Conservation (phyloP, 768 basidiomycete genomes). For the Baorangia bicolor region DNA sequence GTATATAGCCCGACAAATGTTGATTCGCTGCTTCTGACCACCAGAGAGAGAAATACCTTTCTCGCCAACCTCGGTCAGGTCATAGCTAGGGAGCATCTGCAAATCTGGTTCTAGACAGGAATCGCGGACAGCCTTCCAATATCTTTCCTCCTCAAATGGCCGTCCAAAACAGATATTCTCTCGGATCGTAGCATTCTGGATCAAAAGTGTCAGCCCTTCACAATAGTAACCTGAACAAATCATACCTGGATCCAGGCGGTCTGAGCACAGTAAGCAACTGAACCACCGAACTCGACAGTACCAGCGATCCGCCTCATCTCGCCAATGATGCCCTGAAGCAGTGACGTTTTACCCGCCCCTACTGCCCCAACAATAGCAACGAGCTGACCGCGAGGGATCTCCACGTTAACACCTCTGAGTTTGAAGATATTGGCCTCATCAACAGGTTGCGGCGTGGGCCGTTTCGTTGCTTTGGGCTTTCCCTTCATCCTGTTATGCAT, state of each 20-base stretch:
- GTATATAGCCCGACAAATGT: conserved; percentile 86
- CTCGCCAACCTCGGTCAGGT: conserved; percentile 84
- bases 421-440: conserved; percentile 53
- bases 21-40: conserved; percentile 77
- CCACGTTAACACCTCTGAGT: conserved; percentile 60
- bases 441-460: conserved; percentile 32
- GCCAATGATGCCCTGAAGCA: conserved; percentile 73
- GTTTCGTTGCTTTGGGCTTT: conserved; percentile 17
- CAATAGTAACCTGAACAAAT: neutral
- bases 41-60: conserved; percentile 88
- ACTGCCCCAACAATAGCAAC: conserved; percentile 83
- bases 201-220: neutral
- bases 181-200: conserved; percentile 75
- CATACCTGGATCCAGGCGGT: conserved; percentile 84
- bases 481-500: conserved; percentile 8
- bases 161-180: conserved; percentile 90
- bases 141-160: conserved; percentile 75
- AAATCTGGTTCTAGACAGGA: conserved; percentile 81
- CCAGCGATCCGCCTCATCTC: conserved; percentile 80
- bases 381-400: conserved; percentile 72
- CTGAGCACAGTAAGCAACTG: conserved; percentile 82
- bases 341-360: conserved; percentile 53
- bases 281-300: conserved; percentile 68
- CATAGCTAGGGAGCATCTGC: conserved; percentile 72
- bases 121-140: conserved; percentile 78